Conservation (phyloP, 306 rosid genomes). For the Amphicarpaea edgeworthii region DNA sequence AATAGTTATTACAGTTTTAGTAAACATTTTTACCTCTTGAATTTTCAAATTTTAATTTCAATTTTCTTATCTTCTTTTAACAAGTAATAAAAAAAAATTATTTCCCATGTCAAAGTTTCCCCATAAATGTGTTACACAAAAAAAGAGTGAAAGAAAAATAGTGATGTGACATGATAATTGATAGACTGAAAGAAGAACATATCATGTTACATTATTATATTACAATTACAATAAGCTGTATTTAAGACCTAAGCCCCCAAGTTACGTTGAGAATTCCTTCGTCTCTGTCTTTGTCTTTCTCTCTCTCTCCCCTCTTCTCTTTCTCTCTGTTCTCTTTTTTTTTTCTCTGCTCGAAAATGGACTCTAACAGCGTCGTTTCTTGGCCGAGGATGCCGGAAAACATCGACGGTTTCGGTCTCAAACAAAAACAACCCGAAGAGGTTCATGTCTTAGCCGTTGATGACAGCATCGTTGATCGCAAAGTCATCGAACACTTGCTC, state of each 20-base stretch:
- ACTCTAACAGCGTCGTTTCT: conserved; percentile 53
- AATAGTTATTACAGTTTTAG: not conserved
- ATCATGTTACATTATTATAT: conserved; percentile 35
- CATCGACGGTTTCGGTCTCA: conserved; percentile 45
- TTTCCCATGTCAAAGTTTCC: not conserved
- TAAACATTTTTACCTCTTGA: not conserved
- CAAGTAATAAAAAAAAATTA: not conserved
- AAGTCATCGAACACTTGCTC: conserved; percentile 78
- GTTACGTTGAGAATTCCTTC: conserved; percentile 28
- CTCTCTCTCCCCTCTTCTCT: not conserved
- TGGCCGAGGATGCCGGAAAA: conserved; percentile 50
- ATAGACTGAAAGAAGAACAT: conserved; percentile 40
- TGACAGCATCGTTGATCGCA: conserved; percentile 86
- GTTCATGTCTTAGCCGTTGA: conserved; percentile 92
- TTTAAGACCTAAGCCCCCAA: conserved; percentile 42
- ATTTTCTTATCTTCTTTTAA: not conserved
- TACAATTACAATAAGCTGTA: conserved; percentile 22
- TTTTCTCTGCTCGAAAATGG: conserved; percentile 49
- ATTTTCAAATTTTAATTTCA: not conserved
- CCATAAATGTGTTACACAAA: not conserved
- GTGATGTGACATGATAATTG: conserved; percentile 21
- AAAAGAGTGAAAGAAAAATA: not conserved
- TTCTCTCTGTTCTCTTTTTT: not conserved
- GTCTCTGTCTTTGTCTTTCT: not conserved
- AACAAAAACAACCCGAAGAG: conserved; percentile 53